phyloP scores from a whole-genome alignment of 768 basidiomycete genomes.

The Mycena rosella region DNA sequence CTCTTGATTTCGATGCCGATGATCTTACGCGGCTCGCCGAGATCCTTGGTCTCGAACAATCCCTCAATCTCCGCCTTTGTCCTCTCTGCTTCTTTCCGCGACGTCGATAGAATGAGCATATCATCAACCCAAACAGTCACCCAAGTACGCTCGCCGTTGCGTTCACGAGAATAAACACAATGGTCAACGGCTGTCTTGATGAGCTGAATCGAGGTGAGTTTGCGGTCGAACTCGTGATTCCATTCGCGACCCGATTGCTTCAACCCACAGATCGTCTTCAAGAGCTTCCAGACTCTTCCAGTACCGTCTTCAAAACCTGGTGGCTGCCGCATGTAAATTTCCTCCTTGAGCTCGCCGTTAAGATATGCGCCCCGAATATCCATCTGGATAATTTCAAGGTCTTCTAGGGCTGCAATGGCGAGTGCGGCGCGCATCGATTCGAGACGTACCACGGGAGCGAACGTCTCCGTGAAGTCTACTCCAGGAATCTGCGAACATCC shows the following conservation, averaged over 20 bases:
- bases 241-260: slow-evolving; percentile 40
- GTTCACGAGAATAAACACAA: too few species aligned
- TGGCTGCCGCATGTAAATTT: slow-evolving; percentile 29
- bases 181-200: too few species aligned
- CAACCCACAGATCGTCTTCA: slow-evolving; percentile 24
- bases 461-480: slow-evolving; percentile 28
- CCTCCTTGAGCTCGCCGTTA: slow-evolving; percentile 25
- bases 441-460: slow-evolving; percentile 29
- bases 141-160: too few species aligned
- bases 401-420: slow-evolving; percentile 19
- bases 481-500: slow-evolving; percentile 31
- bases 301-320: slow-evolving; percentile 27
- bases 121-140: too few species aligned
- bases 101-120: too few species aligned
- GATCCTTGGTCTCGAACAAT: too few species aligned
- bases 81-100: too few species aligned
- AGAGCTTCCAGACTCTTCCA: slow-evolving; percentile 17
- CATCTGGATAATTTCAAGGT: slow-evolving; percentile 24
- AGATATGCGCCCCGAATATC: slow-evolving; percentile 28
- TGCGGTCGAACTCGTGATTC: slow-evolving; percentile 42
- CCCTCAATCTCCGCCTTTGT: too few species aligned
- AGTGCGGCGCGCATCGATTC: slow-evolving; percentile 29
- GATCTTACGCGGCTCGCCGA: too few species aligned
- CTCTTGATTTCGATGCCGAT: too few species aligned
- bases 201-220: slow-evolving; percentile 41